Base-by-base conservation (phyloP, 768 basidiomycete genomes). In the Mycena amicta region DNA sequence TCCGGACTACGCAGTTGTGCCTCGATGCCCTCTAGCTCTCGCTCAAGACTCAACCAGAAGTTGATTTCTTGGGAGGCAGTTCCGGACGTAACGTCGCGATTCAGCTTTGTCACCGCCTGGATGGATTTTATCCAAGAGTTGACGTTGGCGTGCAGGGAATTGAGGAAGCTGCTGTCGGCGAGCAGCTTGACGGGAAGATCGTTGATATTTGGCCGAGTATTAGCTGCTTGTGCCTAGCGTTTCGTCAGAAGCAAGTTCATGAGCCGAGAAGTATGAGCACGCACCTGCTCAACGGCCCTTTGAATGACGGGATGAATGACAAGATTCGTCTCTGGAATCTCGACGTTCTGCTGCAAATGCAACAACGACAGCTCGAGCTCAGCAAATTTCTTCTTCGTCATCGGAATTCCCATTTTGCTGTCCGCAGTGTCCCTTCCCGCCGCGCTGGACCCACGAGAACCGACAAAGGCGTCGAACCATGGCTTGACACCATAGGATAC, bases 1-100 rank as follows among this genome's bases (percentile, higher is more conserved):
- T 95, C 92, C 50, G 98, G 95, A 60, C 92, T 93, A 62, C 89
- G 81, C 59, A 99, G 79, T 68, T 99, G 97, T 0, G 86, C 77
- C 68, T 98, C 95, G 67, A 98, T 98, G 0, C 85, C 90, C 67
- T 98, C 97, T 62, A 99, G 73, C 5, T 95, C 95, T 43, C 92
- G 80, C 71, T 99, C 97, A 72, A 99, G 81, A 71, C 89, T 92
- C 23, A 98, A 79, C 97, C 97, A 98, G 68, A 99, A 98, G 73
- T 98, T 98, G 79, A 99, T 95, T 72, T 98, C 97, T 69, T 99
- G 97, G 0, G 93, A 95, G 2, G 97, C 96, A 0, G 96, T 98
- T 2, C 96, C 96, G 4, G 92, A 92, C 0, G 88, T 81, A 29
- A 98, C 96, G 67, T 98, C 96, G 23, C 97, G 81, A 2, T 86